These are phyloP conservation scores for Huntiella decipiens DNA, from an alignment of 2,329 filamentous ascomycete species.

Conservation along the genomic window DNA sequence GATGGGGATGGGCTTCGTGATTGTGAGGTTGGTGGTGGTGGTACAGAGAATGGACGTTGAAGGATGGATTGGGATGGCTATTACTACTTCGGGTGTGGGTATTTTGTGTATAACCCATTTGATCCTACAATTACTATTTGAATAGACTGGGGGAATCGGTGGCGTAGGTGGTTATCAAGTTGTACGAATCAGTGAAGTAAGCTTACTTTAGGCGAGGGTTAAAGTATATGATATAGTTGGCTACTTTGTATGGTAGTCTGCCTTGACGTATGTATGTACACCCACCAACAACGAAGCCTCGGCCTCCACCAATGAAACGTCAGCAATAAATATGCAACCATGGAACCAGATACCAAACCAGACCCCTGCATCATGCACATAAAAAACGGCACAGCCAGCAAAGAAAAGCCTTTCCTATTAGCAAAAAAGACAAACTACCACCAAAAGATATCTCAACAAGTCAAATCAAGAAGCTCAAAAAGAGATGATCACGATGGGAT, in stretches of 20 bases:
- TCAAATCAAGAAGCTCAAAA: neutral
- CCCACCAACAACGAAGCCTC: too few species aligned
- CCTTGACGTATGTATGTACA: too few species aligned
- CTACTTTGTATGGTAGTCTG: too few species aligned
- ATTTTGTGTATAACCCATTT: too few species aligned
- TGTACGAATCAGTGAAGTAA: too few species aligned
- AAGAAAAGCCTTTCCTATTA: neutral
- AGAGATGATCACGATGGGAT: conserved; percentile 1
- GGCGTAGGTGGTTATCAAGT: too few species aligned
- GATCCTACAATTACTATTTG: too few species aligned
- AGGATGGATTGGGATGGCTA: neutral
- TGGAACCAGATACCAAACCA: neutral
- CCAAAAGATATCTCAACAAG: neutral
- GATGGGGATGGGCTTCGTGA: neutral
- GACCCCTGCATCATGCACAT: neutral
- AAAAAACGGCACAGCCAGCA: neutral
- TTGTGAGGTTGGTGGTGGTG: neutral
- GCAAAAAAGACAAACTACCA: neutral
- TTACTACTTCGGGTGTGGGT: neutral
- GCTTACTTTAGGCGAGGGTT: too few species aligned
- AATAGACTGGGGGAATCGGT: too few species aligned
- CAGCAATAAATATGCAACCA: neutral
- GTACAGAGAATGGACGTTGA: neutral
- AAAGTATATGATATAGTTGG: too few species aligned
- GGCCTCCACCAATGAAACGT: neutral